Base-by-base conservation (phyloP, 2,329 filamentous ascomycete species). In the Davidsoniella virescens region DNA sequence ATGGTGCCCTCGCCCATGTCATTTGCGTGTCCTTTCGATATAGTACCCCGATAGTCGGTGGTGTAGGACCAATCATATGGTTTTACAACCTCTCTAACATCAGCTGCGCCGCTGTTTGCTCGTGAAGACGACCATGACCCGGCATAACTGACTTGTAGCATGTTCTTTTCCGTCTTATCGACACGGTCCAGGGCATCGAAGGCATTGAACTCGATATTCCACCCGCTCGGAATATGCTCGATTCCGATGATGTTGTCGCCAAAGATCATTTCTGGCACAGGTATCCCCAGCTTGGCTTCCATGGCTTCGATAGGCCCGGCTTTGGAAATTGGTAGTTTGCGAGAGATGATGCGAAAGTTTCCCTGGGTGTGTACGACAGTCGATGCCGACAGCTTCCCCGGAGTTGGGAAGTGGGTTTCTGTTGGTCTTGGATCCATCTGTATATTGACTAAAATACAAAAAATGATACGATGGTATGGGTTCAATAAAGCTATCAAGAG, bases 51-150 rank as follows among this genome's bases (percentile, higher is more conserved):
- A 65, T 94, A 98, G 57, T 81, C 75, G 36, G 90, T 94, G 56
- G 80, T 92, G 67, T 96, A 98, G 55, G 87, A 94, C 92, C 92
- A 98, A 67, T 98, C 92, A 63, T 93, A 98, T 2, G 90, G 88
- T 67, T 88, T 88, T 50, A 98, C 86, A 23, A 95, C 82, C 62
- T 95, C 87, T 61, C 86, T 87, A 63, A 98, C 94, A 51, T 83
- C 85, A 59, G 87, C 84, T 14, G 38, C 44, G 46, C 84, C 82
- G 58, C 84, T 84, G 63, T 82, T 79, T 63, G 87, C 87, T 52
- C 72, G 66, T 47, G 67, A 75, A 56, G 70, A 70, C 56, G 68
- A 71, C 92, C 92, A 98, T 63, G 87, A 85, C 55, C 79, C 76
- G 2, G 92, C 94, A 66, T 96, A 88, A 40, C 88, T 84, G 44